A percentile compares a stretch with the other conserved stretches of the same genome.
Evolutionary conservation across 2,329 filamentous ascomycete species (phyloP).

Genomic region (Paradendryphiella salina): DNA sequence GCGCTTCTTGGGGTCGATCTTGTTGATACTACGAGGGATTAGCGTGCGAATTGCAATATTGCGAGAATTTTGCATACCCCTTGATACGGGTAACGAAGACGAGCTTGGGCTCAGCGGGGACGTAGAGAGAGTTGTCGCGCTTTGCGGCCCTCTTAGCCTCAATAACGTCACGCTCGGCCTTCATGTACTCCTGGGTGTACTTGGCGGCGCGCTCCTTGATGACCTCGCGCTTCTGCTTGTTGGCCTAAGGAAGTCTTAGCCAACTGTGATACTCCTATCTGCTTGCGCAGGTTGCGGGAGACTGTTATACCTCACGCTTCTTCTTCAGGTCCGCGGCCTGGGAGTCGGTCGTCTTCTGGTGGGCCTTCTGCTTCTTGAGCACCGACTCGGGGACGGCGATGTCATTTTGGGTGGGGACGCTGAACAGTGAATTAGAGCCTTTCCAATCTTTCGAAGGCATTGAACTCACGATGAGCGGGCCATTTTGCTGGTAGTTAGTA

Average conservation of each 20-base stretch:
- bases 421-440: conserved; percentile 33
- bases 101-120: conserved; percentile 93
- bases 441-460: background rate
- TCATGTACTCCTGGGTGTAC: conserved; percentile 99
- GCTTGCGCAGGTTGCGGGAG: conserved; percentile 43
- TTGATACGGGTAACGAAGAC: conserved; percentile 99
- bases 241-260: conserved; percentile 67
- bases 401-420: conserved; percentile 91
- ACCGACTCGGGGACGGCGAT: conserved; percentile 98
- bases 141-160: conserved; percentile 87
- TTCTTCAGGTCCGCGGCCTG: conserved; percentile 77
- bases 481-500: conserved; percentile 46
- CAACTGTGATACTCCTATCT: conserved; percentile 46
- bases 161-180: conserved; percentile 95
- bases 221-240: conserved; percentile 97
- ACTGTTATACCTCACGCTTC: conserved; percentile 83
- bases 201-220: conserved; percentile 99
- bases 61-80: conserved; percentile 61
- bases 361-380: conserved; percentile 99
- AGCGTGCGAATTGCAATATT: background rate
- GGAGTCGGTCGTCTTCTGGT: conserved; percentile 97
- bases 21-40: conserved; percentile 82
- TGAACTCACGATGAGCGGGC: conserved; percentile 42
- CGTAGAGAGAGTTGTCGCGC: conserved; percentile 90
- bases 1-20: conserved; percentile 99